A percentile compares a stretch with the other conserved stretches of the same genome.
These are phyloP conservation scores for Lecanicillium sp. DNA, from an alignment of 2,329 filamentous ascomycete species.

Conservation along the genomic window DNA sequence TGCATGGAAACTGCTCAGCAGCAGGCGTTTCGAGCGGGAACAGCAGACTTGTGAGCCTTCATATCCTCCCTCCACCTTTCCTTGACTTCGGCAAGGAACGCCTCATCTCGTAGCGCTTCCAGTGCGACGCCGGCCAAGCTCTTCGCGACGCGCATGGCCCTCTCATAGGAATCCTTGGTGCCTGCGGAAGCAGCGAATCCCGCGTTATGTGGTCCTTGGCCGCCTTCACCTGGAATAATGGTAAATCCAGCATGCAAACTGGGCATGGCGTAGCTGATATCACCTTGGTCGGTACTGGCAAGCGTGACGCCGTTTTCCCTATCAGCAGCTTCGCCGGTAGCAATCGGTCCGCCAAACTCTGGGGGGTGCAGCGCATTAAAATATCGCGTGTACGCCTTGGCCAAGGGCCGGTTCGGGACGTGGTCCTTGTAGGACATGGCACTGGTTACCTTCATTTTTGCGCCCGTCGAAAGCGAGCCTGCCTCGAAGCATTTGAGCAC, in stretches of 20 bases:
- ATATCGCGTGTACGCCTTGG: constrained; percentile 33
- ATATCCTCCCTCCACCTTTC: constrained; percentile 8
- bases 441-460: constrained; percentile 30
- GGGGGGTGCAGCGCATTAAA: constrained; percentile 31
- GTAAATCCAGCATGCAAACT: constrained; percentile 44
- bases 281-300: constrained; percentile 53
- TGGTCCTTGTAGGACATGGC: constrained; percentile 44
- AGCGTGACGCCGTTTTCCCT: constrained; percentile 32
- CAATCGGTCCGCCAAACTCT: constrained; percentile 18
- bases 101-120: constrained; percentile 35
- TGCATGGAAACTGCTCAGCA: too few relatives aligned
- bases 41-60: not conserved
- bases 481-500: constrained; percentile 31
- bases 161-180: constrained; percentile 37
- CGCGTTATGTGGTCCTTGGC: constrained; percentile 44
- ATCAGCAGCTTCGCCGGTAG: constrained; percentile 30
- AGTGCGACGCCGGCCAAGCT: constrained; percentile 38
- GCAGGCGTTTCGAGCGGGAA: too few relatives aligned
- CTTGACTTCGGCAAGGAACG: constrained; percentile 33
- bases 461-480: constrained; percentile 34
- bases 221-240: constrained; percentile 25
- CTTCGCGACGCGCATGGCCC: constrained; percentile 38
- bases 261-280: constrained; percentile 50
- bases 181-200: constrained; percentile 44
- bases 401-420: constrained; percentile 44